A percentile compares a stretch with the other conserved stretches of the same genome.
These are phyloP conservation scores for Darksidea phi DNA, from an alignment of 495 filamentous ascomycete species.

Conservation along the genomic window DNA sequence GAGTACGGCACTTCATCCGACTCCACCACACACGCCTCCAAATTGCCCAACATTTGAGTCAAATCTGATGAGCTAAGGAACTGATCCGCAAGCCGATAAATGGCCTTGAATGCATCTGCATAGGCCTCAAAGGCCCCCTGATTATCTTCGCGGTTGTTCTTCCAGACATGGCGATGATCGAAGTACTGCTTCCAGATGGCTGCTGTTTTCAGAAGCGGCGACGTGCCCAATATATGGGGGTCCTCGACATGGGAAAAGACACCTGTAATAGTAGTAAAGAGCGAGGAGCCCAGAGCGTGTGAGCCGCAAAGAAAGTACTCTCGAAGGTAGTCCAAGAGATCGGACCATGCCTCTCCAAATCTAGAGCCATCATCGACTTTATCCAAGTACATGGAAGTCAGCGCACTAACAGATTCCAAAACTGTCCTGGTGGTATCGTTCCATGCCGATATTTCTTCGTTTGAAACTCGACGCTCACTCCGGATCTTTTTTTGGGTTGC, in stretches of 20 bases:
- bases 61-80: constrained; percentile 58
- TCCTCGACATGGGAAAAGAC: constrained; percentile 37
- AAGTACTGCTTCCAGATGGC: constrained; percentile 31
- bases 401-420: constrained; percentile 63
- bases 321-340: constrained; percentile 30
- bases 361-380: constrained; percentile 28
- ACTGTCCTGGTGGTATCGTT: constrained; percentile 75
- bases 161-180: constrained; percentile 42
- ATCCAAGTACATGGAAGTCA: constrained; percentile 65
- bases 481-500: constrained; percentile 33
- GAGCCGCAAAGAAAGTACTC: constrained; percentile 36
- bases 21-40: constrained; percentile 61
- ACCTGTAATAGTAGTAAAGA: constrained; percentile 35
- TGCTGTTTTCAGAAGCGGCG: constrained; percentile 27
- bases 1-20: constrained; percentile 77
- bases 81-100: constrained; percentile 74
- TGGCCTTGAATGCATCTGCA: constrained; percentile 68
- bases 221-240: neutral
- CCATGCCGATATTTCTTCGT: constrained; percentile 57
- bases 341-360: constrained; percentile 38
- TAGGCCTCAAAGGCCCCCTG: constrained; percentile 79
- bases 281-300: constrained; percentile 36
- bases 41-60: constrained; percentile 52
- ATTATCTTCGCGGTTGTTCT: constrained; percentile 52
- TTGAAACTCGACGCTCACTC: constrained; percentile 10